Conservation (phyloP, 768 basidiomycete genomes). For the Lentinula lateritia region DNA sequence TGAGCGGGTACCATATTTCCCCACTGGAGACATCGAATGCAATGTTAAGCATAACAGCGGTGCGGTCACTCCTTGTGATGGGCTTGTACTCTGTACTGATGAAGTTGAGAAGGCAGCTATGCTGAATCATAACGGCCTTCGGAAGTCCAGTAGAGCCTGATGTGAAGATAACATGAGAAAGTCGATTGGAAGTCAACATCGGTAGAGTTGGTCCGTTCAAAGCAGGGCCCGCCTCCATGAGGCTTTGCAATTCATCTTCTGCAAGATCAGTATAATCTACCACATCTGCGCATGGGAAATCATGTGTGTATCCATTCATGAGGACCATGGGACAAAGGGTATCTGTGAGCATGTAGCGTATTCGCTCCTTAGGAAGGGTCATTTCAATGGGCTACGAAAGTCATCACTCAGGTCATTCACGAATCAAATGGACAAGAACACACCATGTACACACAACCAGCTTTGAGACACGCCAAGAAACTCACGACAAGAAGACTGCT, state of each 20-base stretch:
- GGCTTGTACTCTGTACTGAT: neutral
- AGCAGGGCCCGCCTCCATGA: neutral
- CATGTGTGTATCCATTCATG: neutral
- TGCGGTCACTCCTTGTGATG: neutral
- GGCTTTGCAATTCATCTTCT: neutral
- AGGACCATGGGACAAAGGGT: neutral
- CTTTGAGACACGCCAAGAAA: neutral
- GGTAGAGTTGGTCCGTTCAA: neutral
- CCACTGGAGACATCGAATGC: constrained; percentile 1
- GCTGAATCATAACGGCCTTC: constrained; percentile 14
- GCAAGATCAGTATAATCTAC: neutral
- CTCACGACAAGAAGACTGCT: neutral
- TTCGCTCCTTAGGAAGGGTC: neutral
- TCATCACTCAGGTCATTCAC: neutral
- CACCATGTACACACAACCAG: constrained; percentile 9
- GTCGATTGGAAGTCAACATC: neutral
- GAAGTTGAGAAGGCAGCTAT: neutral
- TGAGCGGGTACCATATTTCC: neutral
- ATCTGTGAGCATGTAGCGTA: neutral
- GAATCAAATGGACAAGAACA: neutral
- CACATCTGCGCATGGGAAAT: neutral
- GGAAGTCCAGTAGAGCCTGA: constrained; percentile 15
- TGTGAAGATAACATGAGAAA: constrained; percentile 5
- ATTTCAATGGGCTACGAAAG: neutral
- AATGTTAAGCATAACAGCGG: neutral